Base-by-base conservation (phyloP, 192 early-diverging fungal genomes). In the Geranomyces michiganensis region DNA sequence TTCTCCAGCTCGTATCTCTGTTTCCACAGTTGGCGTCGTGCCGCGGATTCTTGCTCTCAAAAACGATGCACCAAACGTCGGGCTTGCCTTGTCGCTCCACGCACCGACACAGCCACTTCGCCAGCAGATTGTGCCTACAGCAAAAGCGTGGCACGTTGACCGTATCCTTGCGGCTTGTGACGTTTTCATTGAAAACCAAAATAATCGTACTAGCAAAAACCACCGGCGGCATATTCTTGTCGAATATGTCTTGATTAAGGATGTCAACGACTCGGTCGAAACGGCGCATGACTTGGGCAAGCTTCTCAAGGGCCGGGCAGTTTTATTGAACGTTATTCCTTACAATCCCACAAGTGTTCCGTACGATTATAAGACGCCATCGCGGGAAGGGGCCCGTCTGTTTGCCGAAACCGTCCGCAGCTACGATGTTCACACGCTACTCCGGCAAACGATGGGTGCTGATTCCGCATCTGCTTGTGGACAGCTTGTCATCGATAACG, bases 11-110 rank as follows among this genome's bases (percentile, higher is more conserved):
- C 77, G 80, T 9, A 82, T 87, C 47, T 80, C 82, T 43, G 64
- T 87, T 33, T 84, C 82, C 2, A 87, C 85, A 41, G 85, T 87
- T 27, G 85, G 85, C 15, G 83, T 87, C 32, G 80, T 82, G 13
- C 85, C 85, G 24, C 71, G 85, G 27, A 79, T 87, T 44, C 67
- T 56, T 21, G 49, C 75, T 6, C 63, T 87, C 21, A 78, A 66
- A 32, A 59, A 56, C 14, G 85, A 87, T 65, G 73, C 79, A 1
- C 85, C 83, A 4, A 76, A 81, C 33, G 67, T 83, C 56, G 81
- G 81, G 29, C 71, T 87, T 32, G 85, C 85, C 1, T 71, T 87
- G 6, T 84, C 82, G 27, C 76, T 87, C 45, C 85, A 87, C 67
- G 85, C 82, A 5, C 82, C 84, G 15, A 84, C 76, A 10, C 85